Conservation (phyloP, 2,329 filamentous ascomycete genomes). For the Trichoderma sp. region DNA sequence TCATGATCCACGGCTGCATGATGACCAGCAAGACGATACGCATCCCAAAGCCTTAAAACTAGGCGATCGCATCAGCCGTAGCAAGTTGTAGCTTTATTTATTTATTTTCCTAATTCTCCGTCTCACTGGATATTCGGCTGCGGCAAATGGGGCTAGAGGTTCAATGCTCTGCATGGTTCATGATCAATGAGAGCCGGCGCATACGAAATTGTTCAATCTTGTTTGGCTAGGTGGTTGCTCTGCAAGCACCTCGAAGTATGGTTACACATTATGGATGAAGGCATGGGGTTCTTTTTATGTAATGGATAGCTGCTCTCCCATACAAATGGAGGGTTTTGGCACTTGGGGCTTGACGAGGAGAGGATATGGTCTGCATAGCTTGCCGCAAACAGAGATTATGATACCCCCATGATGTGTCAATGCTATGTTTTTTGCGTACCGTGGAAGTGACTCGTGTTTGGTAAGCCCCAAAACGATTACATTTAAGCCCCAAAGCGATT, state of each 20-base stretch:
- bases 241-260: background rate
- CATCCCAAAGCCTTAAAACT: constrained; percentile 75
- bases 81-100: background rate
- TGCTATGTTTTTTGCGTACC: background rate
- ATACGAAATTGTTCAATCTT: constrained; percentile 1
- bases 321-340: background rate
- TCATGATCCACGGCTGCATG: constrained; percentile 82
- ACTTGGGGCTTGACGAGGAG: constrained; percentile 1
- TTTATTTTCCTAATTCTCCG: background rate
- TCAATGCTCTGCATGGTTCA: constrained; percentile 9
- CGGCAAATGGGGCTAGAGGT: constrained; percentile 4
- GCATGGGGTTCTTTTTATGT: background rate
- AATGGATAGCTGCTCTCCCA: background rate
- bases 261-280: background rate
- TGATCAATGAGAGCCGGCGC: constrained; percentile 4
- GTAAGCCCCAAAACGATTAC: background rate
- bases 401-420: constrained; percentile 17
- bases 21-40: constrained; percentile 96
- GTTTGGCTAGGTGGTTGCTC: background rate
- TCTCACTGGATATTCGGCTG: constrained; percentile 13
- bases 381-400: constrained; percentile 19
- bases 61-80: background rate
- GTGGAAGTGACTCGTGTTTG: background rate
- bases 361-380: constrained; percentile 13
- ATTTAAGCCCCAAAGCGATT: background rate